Evolutionary conservation across 345 rosid species (phyloP).

Genomic region (Psidium guajava): DNA sequence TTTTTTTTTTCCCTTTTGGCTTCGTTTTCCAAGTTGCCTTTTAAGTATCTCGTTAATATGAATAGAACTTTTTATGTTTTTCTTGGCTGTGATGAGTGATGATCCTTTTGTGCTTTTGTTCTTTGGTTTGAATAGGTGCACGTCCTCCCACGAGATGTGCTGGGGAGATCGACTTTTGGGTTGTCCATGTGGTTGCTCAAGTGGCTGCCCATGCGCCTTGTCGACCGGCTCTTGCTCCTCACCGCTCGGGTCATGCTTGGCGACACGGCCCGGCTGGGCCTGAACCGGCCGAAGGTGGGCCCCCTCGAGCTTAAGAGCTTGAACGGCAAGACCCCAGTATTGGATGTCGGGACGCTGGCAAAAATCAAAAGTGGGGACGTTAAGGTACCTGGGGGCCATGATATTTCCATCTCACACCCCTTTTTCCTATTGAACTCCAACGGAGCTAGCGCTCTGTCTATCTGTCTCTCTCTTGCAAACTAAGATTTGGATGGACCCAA

Average conservation of each 20-base stretch:
- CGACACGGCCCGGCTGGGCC: constrained; percentile 55
- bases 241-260: constrained; percentile 64
- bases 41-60: not conserved
- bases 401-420: constrained; percentile 6
- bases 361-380: constrained; percentile 82
- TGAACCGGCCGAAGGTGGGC: constrained; percentile 74
- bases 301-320: constrained; percentile 67
- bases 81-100: not conserved
- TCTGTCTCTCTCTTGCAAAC: constrained; percentile 1
- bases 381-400: constrained; percentile 33
- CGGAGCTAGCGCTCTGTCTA: not conserved
- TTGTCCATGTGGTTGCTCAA: constrained; percentile 83
- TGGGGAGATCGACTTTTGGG: constrained; percentile 91
- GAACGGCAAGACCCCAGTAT: constrained; percentile 82
- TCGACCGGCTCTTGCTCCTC: constrained; percentile 61
- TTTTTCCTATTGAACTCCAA: not conserved
- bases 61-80: not conserved
- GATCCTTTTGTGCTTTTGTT: not conserved
- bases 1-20: not conserved
- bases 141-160: constrained; percentile 89
- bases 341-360: constrained; percentile 84
- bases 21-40: not conserved
- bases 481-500: constrained; percentile 19
- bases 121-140: constrained; percentile 59
- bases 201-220: constrained; percentile 77